Percentiles rank a stretch among this genome's conserved stretches.
These are phyloP conservation scores for Cudoniella acicularis DNA, from an alignment of 495 filamentous ascomycete species.

Conservation along the genomic window DNA sequence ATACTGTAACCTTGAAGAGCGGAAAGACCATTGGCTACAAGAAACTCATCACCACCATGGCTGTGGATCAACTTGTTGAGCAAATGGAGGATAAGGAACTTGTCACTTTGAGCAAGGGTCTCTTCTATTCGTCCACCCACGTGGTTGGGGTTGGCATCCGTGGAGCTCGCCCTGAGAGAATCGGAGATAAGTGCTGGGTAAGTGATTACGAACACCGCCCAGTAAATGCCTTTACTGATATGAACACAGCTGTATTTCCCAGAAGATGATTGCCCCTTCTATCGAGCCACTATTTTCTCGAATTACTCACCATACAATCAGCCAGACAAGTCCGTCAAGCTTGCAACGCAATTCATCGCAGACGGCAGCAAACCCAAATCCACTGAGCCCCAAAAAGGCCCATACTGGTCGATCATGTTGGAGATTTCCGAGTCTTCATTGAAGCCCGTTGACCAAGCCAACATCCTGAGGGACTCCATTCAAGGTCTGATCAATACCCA, in stretches of 20 bases:
- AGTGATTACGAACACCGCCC: constrained; percentile 22
- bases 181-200: constrained; percentile 99
- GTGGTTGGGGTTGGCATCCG: constrained; percentile 95
- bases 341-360: constrained; percentile 80
- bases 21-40: constrained; percentile 89
- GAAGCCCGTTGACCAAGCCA: constrained; percentile 87
- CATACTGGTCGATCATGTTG: constrained; percentile 99
- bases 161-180: constrained; percentile 87
- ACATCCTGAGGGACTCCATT: constrained; percentile 83
- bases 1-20: constrained; percentile 76
- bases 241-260: constrained; percentile 88
- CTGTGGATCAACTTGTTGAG: constrained; percentile 85
- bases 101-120: constrained; percentile 76
- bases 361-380: constrained; percentile 74
- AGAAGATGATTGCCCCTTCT: constrained; percentile 98
- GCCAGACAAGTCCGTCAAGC: constrained; percentile 74
- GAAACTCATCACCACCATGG: constrained; percentile 95
- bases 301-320: constrained; percentile 99
- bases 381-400: constrained; percentile 70
- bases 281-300: constrained; percentile 99
- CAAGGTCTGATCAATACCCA: constrained; percentile 95
- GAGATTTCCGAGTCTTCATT: constrained; percentile 94
- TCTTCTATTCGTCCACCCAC: constrained; percentile 97
- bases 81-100: constrained; percentile 84
- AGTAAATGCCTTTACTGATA: constrained; percentile 14